These are phyloP conservation scores for Malassezia slooffiae DNA, from an alignment of 1,284 basidiomycete genomes.

Conservation along the genomic window DNA sequence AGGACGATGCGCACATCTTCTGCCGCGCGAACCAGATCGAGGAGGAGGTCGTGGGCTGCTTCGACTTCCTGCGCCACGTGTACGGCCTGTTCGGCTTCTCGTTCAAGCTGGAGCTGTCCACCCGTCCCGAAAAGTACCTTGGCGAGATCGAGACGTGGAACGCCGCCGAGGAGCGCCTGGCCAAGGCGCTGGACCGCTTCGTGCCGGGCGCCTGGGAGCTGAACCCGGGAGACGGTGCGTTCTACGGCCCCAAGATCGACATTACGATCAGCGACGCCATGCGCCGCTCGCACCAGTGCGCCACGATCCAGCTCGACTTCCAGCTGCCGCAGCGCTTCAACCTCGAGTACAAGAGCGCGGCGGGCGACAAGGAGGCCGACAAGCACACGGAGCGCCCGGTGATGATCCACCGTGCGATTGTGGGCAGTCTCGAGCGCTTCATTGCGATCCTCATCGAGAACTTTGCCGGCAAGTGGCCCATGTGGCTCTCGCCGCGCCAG, in stretches of 20 bases:
- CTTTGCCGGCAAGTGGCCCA: constrained; percentile 97
- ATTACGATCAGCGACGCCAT: constrained; percentile 90
- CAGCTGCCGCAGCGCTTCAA: constrained; percentile 97
- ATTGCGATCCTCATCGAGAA: constrained; percentile 96
- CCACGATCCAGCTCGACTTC: constrained; percentile 98
- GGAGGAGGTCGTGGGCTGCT: constrained; percentile 71
- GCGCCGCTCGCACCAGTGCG: constrained; percentile 83
- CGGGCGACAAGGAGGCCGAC: constrained; percentile 44
- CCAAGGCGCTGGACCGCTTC: constrained; percentile 69
- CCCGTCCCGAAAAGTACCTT: constrained; percentile 86
- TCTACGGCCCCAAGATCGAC: constrained; percentile 65
- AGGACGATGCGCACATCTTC: constrained; percentile 95
- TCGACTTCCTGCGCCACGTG: constrained; percentile 79
- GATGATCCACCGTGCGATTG: constrained; percentile 94
- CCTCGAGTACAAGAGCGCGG: constrained; percentile 67
- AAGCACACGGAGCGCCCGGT: constrained; percentile 64
- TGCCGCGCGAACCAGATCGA: constrained; percentile 89
- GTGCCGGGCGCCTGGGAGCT: constrained; percentile 85
- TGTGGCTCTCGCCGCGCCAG: constrained; percentile 94
- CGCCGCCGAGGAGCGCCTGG: constrained; percentile 79
- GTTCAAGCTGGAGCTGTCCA: constrained; percentile 91
- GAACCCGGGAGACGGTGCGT: constrained; percentile 89
- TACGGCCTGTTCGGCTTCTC: constrained; percentile 96
- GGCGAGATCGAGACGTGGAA: constrained; percentile 85
- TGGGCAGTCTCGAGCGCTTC: constrained; percentile 89